These are phyloP conservation scores for Chrysochromulina parva DNA, from an alignment of 78 protist genomes.

Conservation along the genomic window DNA sequence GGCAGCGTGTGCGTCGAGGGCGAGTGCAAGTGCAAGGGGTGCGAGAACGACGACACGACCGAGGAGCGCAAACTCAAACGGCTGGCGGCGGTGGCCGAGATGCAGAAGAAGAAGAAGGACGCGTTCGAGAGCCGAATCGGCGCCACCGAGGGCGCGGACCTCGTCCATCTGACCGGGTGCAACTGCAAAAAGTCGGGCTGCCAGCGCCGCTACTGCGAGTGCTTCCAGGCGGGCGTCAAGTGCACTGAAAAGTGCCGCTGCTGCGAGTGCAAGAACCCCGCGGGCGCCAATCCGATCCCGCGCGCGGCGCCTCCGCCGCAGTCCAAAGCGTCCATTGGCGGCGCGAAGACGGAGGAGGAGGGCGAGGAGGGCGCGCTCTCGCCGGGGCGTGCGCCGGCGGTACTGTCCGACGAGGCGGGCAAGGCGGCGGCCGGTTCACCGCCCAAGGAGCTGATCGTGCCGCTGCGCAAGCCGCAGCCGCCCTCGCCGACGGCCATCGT, in stretches of 20 bases:
- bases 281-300: not conserved
- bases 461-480: too few species aligned
- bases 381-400: too few species aligned
- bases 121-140: not conserved
- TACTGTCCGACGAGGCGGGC: too few species aligned
- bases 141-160: not conserved
- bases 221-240: constrained; percentile 19
- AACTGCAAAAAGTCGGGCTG: not conserved
- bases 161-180: not conserved
- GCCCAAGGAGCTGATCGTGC: too few species aligned
- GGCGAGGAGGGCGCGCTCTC: too few species aligned
- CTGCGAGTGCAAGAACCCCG: not conserved
- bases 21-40: constrained; percentile 18
- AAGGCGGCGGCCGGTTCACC: too few species aligned
- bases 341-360: too few species aligned
- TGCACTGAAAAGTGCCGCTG: constrained; percentile 4
- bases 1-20: not conserved
- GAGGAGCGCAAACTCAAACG: not conserved
- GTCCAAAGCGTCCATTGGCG: too few species aligned
- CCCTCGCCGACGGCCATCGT: too few species aligned
- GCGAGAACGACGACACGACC: not conserved
- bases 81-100: not conserved
- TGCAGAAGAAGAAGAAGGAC: not conserved
- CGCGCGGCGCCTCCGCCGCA: too few species aligned
- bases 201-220: constrained; percentile 25